Conservation (phyloP, 768 basidiomycete genomes). For the Rhodosporidiobolus sp. region DNA sequence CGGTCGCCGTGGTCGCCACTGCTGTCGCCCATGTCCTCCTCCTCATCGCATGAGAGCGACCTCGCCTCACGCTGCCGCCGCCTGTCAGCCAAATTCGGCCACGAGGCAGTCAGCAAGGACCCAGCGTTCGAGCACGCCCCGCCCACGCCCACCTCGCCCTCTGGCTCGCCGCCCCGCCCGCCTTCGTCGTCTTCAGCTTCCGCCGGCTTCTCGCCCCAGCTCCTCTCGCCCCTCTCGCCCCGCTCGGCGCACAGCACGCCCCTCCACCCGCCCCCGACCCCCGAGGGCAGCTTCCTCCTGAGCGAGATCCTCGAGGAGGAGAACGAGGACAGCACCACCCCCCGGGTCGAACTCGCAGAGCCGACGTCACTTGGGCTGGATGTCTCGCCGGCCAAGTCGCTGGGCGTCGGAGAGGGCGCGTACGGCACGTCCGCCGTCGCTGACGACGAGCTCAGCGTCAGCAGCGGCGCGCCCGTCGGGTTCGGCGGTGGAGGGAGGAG, state of each 20-base stretch:
- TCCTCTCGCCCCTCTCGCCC: conserved; percentile 16
- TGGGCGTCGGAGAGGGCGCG: neutral
- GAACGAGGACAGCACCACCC: neutral
- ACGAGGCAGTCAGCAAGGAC: conserved; percentile 15
- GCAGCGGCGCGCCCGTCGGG: neutral
- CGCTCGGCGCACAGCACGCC: neutral
- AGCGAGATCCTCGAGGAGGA: conserved; percentile 28
- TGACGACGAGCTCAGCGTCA: neutral
- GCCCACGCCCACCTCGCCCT: neutral
- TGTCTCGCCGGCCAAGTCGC: neutral
- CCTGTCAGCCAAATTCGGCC: conserved; percentile 26
- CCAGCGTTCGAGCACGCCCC: neutral
- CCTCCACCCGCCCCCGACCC: conserved; percentile 1
- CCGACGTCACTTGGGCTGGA: neutral
- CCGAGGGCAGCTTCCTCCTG: conserved; percentile 23
- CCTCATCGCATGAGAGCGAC: neutral
- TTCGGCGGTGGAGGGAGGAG: neutral
- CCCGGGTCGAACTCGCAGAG: neutral
- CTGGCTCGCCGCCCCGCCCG: neutral
- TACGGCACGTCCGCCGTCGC: neutral
- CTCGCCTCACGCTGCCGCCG: conserved; percentile 27
- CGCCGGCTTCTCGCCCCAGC: neutral
- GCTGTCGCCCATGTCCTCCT: conserved; percentile 2
- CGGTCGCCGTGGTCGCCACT: conserved; percentile 16
- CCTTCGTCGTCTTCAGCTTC: neutral